Conservation (phyloP, 176 grass and related monocot species). For the Eremochloa ophiuroides region DNA sequence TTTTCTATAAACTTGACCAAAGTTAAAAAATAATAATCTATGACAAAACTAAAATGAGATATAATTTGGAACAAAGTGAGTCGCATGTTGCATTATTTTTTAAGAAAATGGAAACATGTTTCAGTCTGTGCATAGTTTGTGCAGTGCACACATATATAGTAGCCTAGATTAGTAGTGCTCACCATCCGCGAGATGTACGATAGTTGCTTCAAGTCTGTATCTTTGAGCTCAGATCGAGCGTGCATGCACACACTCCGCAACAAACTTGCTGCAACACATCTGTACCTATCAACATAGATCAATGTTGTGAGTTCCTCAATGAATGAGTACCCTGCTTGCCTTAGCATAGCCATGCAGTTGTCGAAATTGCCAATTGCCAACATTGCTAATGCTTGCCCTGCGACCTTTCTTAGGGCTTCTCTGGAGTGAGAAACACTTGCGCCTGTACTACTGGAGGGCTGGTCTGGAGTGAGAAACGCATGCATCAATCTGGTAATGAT, state of each 20-base stretch:
- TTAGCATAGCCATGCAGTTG: conserved; percentile 19
- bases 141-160: background rate
- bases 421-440: background rate
- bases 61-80: too few relatives aligned
- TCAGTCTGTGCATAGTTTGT: background rate
- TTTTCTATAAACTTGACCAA: too few relatives aligned
- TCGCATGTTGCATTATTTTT: too few relatives aligned
- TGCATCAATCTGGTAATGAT: background rate
- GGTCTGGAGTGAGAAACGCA: background rate
- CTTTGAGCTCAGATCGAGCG: background rate
- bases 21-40: too few relatives aligned
- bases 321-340: background rate
- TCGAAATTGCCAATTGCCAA: background rate
- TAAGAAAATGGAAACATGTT: background rate
- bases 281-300: background rate
- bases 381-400: conserved; percentile 15
- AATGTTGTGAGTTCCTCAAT: background rate
- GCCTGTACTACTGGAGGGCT: background rate
- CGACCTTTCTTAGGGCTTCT: background rate
- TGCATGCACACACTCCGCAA: conserved; percentile 4
- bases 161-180: background rate
- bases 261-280: conserved; percentile 14
- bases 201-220: background rate
- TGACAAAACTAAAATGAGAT: too few relatives aligned
- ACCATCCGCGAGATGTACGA: background rate